Evolutionary conservation across 1,139 yeast genomes (phyloP).

Genomic region (Pichia sp.): DNA sequence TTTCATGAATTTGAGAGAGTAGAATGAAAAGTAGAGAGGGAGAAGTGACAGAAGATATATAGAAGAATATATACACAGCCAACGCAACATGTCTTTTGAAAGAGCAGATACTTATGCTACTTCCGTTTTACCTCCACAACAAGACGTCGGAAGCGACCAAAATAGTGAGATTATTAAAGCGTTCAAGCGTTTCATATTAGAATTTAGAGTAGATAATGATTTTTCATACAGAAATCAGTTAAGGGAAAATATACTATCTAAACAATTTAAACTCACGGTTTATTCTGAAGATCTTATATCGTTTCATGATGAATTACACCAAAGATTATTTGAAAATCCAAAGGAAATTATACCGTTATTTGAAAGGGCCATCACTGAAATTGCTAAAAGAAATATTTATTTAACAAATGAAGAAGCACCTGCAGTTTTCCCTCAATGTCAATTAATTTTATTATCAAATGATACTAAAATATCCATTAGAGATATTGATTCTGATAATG

Average conservation of each 20-base stretch:
- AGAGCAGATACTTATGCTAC: conserved; percentile 78
- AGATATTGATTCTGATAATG: conserved; percentile 79
- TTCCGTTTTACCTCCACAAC: conserved; percentile 78
- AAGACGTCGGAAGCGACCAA: conserved; percentile 52
- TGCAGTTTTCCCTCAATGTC: conserved; percentile 68
- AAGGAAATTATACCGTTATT: conserved; percentile 83
- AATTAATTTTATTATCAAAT: conserved; percentile 68
- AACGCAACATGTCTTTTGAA: conserved; percentile 58
- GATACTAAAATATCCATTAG: conserved; percentile 73
- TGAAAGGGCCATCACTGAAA: conserved; percentile 84
- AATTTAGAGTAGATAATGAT: conserved; percentile 76
- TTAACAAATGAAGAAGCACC: conserved; percentile 53
- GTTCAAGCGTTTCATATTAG: conserved; percentile 75
- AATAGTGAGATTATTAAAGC: conserved; percentile 74
- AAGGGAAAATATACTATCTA: conserved; percentile 76
- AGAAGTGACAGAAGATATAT: no score
- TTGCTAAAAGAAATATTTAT: conserved; percentile 74
- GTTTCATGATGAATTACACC: conserved; percentile 84
- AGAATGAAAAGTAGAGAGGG: background rate
- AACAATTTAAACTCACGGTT: conserved; percentile 67
- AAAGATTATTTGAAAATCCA: conserved; percentile 80
- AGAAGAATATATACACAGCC: no score
- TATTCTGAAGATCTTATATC: conserved; percentile 82
- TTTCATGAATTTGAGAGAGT: no score
- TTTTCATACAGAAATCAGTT: conserved; percentile 90